Base-by-base conservation (phyloP, 805 yeast genomes). In the Vanderwaltozyma tropicalis region DNA sequence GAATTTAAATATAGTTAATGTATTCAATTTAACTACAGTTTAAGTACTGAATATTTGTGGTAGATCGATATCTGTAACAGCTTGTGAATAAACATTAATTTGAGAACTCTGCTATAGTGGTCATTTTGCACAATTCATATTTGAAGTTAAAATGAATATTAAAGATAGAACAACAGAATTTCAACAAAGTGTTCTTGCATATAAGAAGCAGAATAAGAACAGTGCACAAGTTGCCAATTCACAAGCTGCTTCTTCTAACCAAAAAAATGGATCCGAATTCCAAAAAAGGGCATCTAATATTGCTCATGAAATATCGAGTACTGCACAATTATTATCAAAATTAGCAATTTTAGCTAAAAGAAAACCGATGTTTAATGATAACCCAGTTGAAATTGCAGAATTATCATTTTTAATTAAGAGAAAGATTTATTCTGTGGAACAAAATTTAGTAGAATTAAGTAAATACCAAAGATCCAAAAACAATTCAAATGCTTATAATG, bases 101-200 rank as follows among this genome's bases (percentile, higher is more conserved):
- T 21, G 9, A 7, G 24, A 21, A 21, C 10, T n/a, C n/a, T n/a
- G n/a, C n/a, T n/a, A n/a, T n/a, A n/a, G n/a, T n/a, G n/a, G n/a
- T n/a, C n/a, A n/a, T n/a, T n/a, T n/a, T n/a, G n/a, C n/a, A n/a
- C n/a, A n/a, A n/a, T n/a, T 22, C 7, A 25, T 25, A 10, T 9
- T 25, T n/a, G 6, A 5, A 9, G 9, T 9, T 12, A 25, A 12
- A 10, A 53, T 49, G 51, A 53, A 61, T 39, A 61, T 68, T 35
- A 89, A 82, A 55, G 94, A 89, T 62, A 70, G 98, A 48, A 89
- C 97, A 8, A 69, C 75, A 44, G 97, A 89, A 68, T 89, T 89
- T 66, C 89, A 87, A 48, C 88, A 87, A 53, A 86, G 95, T 55
- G 96, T 89, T 22, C 63, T 76, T 32, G 75, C 88, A 2, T 79